Percentiles rank a stretch among this genome's conserved stretches.
Evolutionary conservation across 2,329 filamentous ascomycete genomes (phyloP).

Genomic region (Hypoxylon sp.): DNA sequence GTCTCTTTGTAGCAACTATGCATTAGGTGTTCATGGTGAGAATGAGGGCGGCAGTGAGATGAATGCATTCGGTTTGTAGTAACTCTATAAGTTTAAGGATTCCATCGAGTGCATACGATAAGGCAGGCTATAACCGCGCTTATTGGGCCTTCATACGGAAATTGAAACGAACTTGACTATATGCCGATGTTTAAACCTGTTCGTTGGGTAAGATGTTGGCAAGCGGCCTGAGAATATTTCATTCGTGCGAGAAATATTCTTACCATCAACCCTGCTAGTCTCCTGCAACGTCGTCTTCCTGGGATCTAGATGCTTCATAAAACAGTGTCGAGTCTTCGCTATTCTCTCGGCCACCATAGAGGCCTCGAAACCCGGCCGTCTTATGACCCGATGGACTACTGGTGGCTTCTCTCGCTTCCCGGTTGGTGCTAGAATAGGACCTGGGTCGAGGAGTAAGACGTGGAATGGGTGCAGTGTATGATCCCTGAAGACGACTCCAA

Average conservation of each 20-base stretch:
- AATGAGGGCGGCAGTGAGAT: constrained; percentile 19
- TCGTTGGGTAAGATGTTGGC: constrained; percentile 5
- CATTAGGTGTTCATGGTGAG: neutral
- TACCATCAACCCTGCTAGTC: constrained; percentile 12
- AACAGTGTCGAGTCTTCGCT: constrained; percentile 60
- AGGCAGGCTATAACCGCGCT: constrained; percentile 6
- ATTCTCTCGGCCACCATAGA: constrained; percentile 67
- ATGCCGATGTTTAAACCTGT: constrained; percentile 13
- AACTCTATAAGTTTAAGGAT: constrained; percentile 13
- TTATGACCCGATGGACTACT: constrained; percentile 59
- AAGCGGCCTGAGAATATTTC: constrained; percentile 5
- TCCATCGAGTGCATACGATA: constrained; percentile 20
- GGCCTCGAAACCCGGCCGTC: constrained; percentile 62
- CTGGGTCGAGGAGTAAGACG: constrained; percentile 34
- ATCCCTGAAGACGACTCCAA: constrained; percentile 60
- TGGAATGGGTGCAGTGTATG: constrained; percentile 61
- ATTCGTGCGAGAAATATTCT: constrained; percentile 1
- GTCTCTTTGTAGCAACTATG: constrained; percentile 32
- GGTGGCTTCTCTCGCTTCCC: constrained; percentile 45
- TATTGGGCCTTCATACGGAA: constrained; percentile 15
- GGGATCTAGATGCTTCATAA: constrained; percentile 47
- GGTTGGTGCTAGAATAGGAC: constrained; percentile 29
- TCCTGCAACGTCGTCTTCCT: constrained; percentile 22
- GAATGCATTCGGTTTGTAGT: constrained; percentile 21
- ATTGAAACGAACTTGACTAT: constrained; percentile 15